Conservation (phyloP, 257 asterid species). For the Gynochthodes officinalis region DNA sequence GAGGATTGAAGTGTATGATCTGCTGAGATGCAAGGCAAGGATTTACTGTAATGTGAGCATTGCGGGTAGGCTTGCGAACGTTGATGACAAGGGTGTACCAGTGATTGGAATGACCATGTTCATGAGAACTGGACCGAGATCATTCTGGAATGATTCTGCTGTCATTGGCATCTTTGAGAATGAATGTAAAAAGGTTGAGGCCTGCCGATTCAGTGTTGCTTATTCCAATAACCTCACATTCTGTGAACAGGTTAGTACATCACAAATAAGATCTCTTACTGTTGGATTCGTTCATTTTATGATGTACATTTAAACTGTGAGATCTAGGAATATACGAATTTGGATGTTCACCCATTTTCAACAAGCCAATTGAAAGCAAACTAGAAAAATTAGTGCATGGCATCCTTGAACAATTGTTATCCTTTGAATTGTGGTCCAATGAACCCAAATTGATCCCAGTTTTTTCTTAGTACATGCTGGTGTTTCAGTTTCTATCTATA, state of each 20-base stretch:
- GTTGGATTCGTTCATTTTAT: not conserved
- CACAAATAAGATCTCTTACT: not conserved
- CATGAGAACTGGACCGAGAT: conserved; percentile 60
- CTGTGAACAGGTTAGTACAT: conserved; percentile 52
- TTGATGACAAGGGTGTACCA: conserved; percentile 18
- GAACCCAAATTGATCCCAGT: no score
- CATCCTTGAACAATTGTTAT: no score
- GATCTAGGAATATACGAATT: no score
- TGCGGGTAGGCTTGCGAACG: conserved; percentile 6
- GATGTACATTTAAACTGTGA: no score
- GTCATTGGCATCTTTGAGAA: conserved; percentile 46
- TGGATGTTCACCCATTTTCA: no score
- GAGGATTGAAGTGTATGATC: conserved; percentile 53
- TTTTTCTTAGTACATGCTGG: no score
- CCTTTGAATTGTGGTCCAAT: no score
- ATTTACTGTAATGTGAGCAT: conserved; percentile 40
- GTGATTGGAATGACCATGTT: conserved; percentile 58
- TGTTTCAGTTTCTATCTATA: no score
- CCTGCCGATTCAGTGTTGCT: conserved; percentile 55
- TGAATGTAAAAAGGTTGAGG: conserved; percentile 50
- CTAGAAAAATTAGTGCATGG: no score
- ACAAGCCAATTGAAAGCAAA: no score
- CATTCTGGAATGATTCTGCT: conserved; percentile 51
- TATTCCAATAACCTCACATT: conserved; percentile 56
- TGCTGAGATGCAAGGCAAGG: conserved; percentile 62